phyloP scores from a whole-genome alignment of 2,329 filamentous ascomycete genomes.

The Exophiala calicioides region DNA sequence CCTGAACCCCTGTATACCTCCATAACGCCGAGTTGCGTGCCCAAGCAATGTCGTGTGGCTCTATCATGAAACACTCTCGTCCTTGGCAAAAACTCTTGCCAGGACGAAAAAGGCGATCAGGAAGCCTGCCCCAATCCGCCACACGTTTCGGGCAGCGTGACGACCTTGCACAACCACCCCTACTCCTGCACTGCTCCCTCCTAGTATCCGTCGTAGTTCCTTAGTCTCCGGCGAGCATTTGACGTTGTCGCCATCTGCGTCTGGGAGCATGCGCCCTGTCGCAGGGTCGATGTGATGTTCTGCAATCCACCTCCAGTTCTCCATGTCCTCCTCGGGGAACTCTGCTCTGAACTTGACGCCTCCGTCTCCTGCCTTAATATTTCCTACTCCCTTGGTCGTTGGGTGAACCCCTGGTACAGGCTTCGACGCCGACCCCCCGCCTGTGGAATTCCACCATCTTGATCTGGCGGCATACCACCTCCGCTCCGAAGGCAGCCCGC shows the following conservation, averaged over 20 bases:
- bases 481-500: constrained; percentile 73
- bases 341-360: constrained; percentile 85
- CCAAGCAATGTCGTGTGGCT: background rate
- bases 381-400: constrained; percentile 69
- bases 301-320: constrained; percentile 92
- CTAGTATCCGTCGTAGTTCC: constrained; percentile 64
- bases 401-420: constrained; percentile 53
- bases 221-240: constrained; percentile 63
- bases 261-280: constrained; percentile 68
- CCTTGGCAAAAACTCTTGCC: constrained; percentile 20
- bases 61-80: constrained; percentile 12
- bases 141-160: constrained; percentile 72
- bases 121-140: constrained; percentile 67
- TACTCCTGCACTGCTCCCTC: constrained; percentile 55
- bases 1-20: background rate
- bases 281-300: constrained; percentile 74
- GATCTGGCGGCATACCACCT: constrained; percentile 74
- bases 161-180: constrained; percentile 75
- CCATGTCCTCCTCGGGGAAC: constrained; percentile 84
- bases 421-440: constrained; percentile 69
- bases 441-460: constrained; percentile 96
- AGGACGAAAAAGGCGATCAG: constrained; percentile 74
- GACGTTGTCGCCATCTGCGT: constrained; percentile 43
- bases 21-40: too few species aligned
- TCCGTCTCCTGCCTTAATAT: constrained; percentile 85